These are phyloP conservation scores for Paratrypanosoma confusum DNA, from an alignment of 208 protist species.

Conservation along the genomic window DNA sequence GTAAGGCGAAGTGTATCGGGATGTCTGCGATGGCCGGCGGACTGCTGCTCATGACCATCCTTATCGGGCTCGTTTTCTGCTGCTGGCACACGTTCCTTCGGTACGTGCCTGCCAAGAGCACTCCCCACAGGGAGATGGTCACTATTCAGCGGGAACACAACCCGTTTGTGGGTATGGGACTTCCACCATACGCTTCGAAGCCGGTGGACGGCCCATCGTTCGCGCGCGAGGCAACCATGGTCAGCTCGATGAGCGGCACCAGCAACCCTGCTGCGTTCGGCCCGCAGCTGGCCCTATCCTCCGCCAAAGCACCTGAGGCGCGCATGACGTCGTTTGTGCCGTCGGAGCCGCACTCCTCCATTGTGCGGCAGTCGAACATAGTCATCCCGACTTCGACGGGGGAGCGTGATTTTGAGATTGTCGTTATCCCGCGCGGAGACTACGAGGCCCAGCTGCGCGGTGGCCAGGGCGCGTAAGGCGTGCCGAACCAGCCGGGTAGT, in stretches of 20 bases:
- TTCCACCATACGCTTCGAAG: not conserved
- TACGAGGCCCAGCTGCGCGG: too few species aligned
- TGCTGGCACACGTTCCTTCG: slow-evolving; percentile 3
- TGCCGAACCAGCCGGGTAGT: too few species aligned
- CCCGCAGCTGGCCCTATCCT: not conserved
- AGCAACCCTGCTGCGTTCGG: slow-evolving; percentile 4
- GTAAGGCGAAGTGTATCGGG: slow-evolving; percentile 3
- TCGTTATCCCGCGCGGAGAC: slow-evolving; percentile 8
- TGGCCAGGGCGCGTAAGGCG: too few species aligned
- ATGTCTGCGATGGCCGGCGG: slow-evolving; percentile 4
- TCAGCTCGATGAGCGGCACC: not conserved
- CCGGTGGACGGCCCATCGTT: not conserved
- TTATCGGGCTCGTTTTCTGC: slow-evolving; percentile 1
- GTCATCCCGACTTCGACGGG: slow-evolving; percentile 5
- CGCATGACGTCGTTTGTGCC: slow-evolving; percentile 11
- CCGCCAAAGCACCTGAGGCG: slow-evolving; percentile 1
- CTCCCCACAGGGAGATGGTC: slow-evolving; percentile 5
- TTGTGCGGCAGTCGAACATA: slow-evolving; percentile 3
- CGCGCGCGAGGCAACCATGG: too few species aligned
- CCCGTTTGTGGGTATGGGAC: not conserved
- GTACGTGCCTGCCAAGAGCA: not conserved
- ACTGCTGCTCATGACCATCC: slow-evolving; percentile 5
- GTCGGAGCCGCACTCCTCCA: not conserved
- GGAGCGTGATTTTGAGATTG: slow-evolving; percentile 10
- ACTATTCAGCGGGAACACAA: slow-evolving; percentile 3